phyloP scores from a whole-genome alignment of 345 rosid genomes.

The Lepidium didymum region DNA sequence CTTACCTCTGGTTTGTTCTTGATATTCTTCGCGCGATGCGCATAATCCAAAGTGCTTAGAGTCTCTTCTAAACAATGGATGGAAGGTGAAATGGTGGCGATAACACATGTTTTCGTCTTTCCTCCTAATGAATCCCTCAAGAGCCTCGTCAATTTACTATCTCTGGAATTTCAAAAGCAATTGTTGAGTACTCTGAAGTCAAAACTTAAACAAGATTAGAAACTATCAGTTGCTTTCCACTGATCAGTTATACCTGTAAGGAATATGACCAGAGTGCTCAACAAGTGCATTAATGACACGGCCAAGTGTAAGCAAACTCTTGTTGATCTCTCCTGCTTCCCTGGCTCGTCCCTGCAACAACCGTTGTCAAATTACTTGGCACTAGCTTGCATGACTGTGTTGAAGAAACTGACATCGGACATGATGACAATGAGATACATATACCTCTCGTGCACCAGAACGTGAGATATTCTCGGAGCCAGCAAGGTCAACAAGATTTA shows the following conservation, averaged over 20 bases:
- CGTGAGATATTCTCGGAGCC: conserved; percentile 99
- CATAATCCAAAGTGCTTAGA: conserved; percentile 93
- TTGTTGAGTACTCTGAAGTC: neutral
- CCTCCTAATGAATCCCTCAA: conserved; percentile 98
- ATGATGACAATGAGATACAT: neutral
- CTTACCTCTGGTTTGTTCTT: conserved; percentile 97
- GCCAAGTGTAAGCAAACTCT: conserved; percentile 97
- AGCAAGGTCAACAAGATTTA: conserved; percentile 98
- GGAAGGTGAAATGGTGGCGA: conserved; percentile 95
- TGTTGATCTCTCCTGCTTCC: conserved; percentile 99
- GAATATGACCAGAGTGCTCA: conserved; percentile 98
- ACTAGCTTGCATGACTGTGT: conserved; percentile 12
- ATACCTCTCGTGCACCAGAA: conserved; percentile 97
- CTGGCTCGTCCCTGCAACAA: conserved; percentile 92
- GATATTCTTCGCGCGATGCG: conserved; percentile 98
- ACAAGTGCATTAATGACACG: conserved; percentile 96
- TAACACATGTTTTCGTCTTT: conserved; percentile 95
- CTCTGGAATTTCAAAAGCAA: conserved; percentile 47
- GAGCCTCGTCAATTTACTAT: conserved; percentile 90
- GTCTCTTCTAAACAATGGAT: conserved; percentile 95
- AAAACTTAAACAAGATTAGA: neutral
- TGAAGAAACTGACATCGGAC: neutral
- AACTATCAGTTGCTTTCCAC: neutral
- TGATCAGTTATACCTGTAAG: conserved; percentile 57
- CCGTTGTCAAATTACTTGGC: neutral